Evolutionary conservation across 768 basidiomycete species (phyloP).

Genomic region (Kwoniella dejecticola): DNA sequence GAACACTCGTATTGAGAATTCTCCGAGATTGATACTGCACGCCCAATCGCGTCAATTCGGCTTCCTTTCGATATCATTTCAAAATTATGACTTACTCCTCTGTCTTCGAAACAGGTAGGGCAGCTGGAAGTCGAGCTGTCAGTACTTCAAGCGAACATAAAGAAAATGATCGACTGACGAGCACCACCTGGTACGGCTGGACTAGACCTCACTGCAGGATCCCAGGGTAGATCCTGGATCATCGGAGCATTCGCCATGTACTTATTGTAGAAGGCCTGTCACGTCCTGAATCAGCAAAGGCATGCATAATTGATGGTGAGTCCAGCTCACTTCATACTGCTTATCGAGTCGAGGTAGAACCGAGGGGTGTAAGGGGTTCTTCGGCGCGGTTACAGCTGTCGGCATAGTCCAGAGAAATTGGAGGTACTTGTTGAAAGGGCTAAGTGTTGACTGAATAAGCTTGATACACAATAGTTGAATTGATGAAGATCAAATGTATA

Average conservation of each 20-base stretch:
- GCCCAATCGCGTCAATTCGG: neutral
- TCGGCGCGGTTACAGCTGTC: constrained; percentile 15
- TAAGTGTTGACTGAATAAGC: neutral
- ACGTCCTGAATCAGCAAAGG: constrained; percentile 40
- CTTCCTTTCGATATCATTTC: neutral
- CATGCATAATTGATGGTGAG: constrained; percentile 53
- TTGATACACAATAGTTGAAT: too few species aligned
- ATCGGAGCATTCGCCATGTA: constrained; percentile 27
- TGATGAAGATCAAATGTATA: too few species aligned
- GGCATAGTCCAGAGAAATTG: constrained; percentile 15
- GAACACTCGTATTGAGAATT: constrained; percentile 66
- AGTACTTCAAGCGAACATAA: neutral
- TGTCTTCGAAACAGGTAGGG: constrained; percentile 16
- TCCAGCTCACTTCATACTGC: constrained; percentile 67
- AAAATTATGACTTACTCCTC: constrained; percentile 16
- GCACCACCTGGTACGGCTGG: constrained; percentile 31
- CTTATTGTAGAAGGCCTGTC: constrained; percentile 27
- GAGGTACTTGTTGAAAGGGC: neutral
- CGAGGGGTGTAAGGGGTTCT: constrained; percentile 64
- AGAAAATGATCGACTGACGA: constrained; percentile 8
- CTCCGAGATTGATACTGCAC: constrained; percentile 54
- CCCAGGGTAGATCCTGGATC: constrained; percentile 26
- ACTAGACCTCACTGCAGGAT: constrained; percentile 16
- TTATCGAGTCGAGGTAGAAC: constrained; percentile 65
- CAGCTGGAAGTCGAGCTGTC: neutral